Evolutionary conservation across 495 filamentous ascomycete genomes (phyloP).

Genomic region (Talaromyces proteolyticus): DNA sequence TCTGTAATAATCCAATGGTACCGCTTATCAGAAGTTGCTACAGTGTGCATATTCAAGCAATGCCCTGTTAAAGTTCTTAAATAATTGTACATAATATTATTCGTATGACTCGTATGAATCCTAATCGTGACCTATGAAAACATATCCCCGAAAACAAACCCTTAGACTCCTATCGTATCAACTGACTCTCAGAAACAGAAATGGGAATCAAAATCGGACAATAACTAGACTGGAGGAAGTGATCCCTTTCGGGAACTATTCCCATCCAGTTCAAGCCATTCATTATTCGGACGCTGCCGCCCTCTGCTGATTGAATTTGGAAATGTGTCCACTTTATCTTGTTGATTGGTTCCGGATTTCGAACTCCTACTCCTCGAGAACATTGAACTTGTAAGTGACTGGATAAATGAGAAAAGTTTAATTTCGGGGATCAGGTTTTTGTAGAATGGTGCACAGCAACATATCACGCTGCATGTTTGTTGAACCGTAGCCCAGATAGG

Average conservation of each 20-base stretch:
- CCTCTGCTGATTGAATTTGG: background rate
- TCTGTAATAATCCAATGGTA: no score
- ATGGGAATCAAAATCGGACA: background rate
- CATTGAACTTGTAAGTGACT: background rate
- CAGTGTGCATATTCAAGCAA: no score
- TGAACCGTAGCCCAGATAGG: constrained; percentile 5
- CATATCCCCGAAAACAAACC: no score
- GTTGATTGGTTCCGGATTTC: background rate
- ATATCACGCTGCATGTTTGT: constrained; percentile 4
- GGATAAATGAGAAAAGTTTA: background rate
- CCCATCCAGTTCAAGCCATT: background rate
- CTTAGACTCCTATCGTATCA: no score
- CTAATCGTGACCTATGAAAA: no score
- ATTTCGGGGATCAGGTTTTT: background rate
- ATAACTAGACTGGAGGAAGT: background rate
- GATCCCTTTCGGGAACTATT: background rate
- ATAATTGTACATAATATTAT: no score
- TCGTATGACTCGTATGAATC: no score
- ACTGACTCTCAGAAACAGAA: no score
- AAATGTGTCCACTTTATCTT: background rate
- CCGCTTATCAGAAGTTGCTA: no score
- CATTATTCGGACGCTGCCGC: background rate
- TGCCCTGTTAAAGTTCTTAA: no score
- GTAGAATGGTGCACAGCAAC: constrained; percentile 4
- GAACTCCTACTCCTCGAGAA: background rate